Evolutionary conservation across 2,329 filamentous ascomycete genomes (phyloP), one percentile per base, ranked within the genome.

Genomic region (Colletotrichum higginsianum): DNA sequence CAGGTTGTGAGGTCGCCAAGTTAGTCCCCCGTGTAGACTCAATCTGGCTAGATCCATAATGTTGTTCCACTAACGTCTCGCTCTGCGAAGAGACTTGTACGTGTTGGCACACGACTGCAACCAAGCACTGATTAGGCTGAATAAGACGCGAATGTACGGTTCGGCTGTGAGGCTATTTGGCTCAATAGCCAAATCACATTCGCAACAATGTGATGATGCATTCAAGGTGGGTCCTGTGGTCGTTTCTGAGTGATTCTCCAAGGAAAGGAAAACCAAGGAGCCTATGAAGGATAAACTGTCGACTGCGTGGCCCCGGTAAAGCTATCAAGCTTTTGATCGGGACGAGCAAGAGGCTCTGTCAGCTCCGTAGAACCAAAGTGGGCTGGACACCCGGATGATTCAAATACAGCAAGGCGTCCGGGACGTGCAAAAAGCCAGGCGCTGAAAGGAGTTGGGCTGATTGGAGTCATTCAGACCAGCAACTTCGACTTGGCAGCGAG

Each of bases 101-200:
- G 12, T 35, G 11, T 42, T 18, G 47, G 4, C 47, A n/a, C 23
- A 30, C 16, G 35, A 44, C 21, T 52, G 35, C 26, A 15, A 23
- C 26, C 23, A 44, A 9, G 13, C n/a, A 16, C 15, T 4, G 21
- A 52, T 65, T 65, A 69, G 66, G 52, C 66, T 69, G 60, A 69
- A 65, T 44, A 18, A 26, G 3, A 47, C 18, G 9, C 2, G 8
- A 35, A 18, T 35, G 16, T 18, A 18, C 42, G 52, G 42, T 38
- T 35, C 23, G 38, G n/a, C 26, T 55, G 46, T 40, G 8, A 13
- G 23, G 61, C 47, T 65, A 69, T 65, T 35, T 60, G 55, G 61
- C 23, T 69, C 21, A 53, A 60, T 47, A 21, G 15, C 15, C 13
- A 23, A 30, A 4, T 8, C 21, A 44, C 7, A 55, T 55, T 15